Evolutionary conservation across 768 basidiomycete species (phyloP), one percentile per base, ranked within the genome.

Genomic region (Rhizopogon roseolus): DNA sequence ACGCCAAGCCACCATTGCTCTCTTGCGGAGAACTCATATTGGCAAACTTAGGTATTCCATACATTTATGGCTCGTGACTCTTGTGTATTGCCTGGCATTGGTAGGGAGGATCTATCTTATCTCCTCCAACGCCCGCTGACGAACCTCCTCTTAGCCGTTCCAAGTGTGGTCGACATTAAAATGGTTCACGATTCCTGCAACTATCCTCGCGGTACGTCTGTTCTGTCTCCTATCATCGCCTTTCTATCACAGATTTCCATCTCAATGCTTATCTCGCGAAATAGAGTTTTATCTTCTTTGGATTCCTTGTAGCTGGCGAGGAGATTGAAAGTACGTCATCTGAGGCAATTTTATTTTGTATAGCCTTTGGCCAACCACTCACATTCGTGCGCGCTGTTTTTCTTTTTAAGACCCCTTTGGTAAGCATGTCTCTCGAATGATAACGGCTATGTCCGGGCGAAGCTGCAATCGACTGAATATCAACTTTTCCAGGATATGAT

Each of bases 221-320:
- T 32, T 10, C 9, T 32, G 10, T 32, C 29, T 32, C 29, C 29
- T 32, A 29, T 29, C 29, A n/a, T 9, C 29, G 29, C 29, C 29
- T 9, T 9, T 9, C 29, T 9, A 29, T 29, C 29, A 6, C 29
- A 32, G 29, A 32, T 32, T 16, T 41, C 25, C 41, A 7, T 22
- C 11, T 41, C 22, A 48, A 38, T 50, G 42, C 36, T 38, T 54
- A 53, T 49, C 28, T 49, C 50, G 58, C 27, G 29, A 36, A 42
- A 17, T 39, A 85, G 80, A 76, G 76, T 60, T 87, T 88, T 65
- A 74, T 85, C 53, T 88, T 85, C 74, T 86, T 86, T 63, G 86
- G 86, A 7, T 88, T 87, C 71, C 65, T 88, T 54, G 84, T 83
- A 45, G 84, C 85, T 28, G 85, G 85, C 41, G 85, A 87, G 66